Evolutionary conservation across 352 stramenopile genomes (phyloP), one percentile per base, ranked within the genome.

Genomic region (Pythium oligandrum): DNA sequence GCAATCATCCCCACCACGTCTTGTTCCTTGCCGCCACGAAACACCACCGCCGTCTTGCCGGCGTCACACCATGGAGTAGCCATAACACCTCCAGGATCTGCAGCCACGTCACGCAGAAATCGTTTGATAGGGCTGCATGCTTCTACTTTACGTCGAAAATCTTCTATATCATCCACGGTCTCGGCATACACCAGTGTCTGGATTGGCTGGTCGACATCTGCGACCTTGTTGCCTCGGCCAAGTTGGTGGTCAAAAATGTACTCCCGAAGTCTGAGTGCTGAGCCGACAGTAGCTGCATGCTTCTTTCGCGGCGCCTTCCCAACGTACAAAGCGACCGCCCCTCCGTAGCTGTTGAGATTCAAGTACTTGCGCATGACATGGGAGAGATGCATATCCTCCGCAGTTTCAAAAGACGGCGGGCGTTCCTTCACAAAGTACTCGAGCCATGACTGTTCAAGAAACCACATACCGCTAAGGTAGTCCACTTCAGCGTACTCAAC

Each of bases 401-500:
- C 66, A 2, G 73, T 83, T n/a, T 58, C 57, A 70, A 73, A 83
- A 8, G 66, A 73, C 26, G 75, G 73, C 12, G 59, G 54, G 3
- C 71, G 70, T 48, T 86, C 75, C 36, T 82, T 82, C 37, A 72
- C 64, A 50, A 86, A 86, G 48, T 82, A 82, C 51, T 86, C 75
- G 32, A 86, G 70, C 75, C 73, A 86, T 5, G 61, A 70, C 43
- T 86, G 72, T 49, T 86, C 60, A 3, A 86, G 37, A 42, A 83
- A 83, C 75, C 75, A 86, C 75, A 86, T 86, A 4, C 75, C 75
- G 48, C 75, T 75, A 34, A 83, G 64, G 44, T 86, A 86, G 40
- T 86, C 75, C 55, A 81, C 67, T 53, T 83, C 71, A 2, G 57
- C 73, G 57, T 78, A 64, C 49, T 61, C 52, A 8, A 71, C 45